Percentiles rank a stretch among this genome's conserved stretches.
Evolutionary conservation across 495 filamentous ascomycete genomes (phyloP).

Genomic region (Neurospora sp.): DNA sequence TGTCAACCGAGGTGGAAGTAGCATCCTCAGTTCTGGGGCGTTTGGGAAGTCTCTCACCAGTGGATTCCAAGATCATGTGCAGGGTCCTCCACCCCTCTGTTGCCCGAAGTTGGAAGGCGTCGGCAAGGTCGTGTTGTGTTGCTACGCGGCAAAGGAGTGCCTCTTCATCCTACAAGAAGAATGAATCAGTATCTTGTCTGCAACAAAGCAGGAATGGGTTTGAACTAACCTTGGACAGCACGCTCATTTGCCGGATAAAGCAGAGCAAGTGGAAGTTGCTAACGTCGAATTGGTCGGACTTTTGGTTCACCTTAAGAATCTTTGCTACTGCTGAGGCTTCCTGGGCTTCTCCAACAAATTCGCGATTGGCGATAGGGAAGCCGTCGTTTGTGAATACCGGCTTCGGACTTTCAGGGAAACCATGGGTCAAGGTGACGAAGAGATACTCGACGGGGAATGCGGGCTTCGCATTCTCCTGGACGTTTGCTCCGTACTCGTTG

Average conservation of each 20-base stretch:
- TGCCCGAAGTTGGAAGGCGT: conserved; percentile 70
- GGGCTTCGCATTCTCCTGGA: conserved; percentile 95
- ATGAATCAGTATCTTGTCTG: neutral
- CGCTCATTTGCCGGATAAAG: conserved; percentile 70
- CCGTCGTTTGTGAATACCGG: conserved; percentile 58
- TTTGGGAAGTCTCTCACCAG: conserved; percentile 91
- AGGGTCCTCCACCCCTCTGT: conserved; percentile 88
- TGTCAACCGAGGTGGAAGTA: conserved; percentile 3
- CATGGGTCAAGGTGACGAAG: conserved; percentile 90
- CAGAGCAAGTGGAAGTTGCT: conserved; percentile 91
- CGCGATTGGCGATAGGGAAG: conserved; percentile 88
- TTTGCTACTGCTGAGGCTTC: conserved; percentile 39
- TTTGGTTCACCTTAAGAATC: conserved; percentile 30
- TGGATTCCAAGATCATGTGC: conserved; percentile 83
- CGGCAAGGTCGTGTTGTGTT: conserved; percentile 61
- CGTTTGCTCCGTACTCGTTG: conserved; percentile 92
- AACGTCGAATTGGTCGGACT: conserved; percentile 54
- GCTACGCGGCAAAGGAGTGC: conserved; percentile 76
- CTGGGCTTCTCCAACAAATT: conserved; percentile 73
- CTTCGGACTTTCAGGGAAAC: conserved; percentile 72
- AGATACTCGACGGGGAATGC: conserved; percentile 95
- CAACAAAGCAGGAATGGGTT: neutral
- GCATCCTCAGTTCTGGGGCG: conserved; percentile 45
- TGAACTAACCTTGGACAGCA: conserved; percentile 62
- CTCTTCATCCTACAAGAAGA: conserved; percentile 67